phyloP scores from a whole-genome alignment of 192 early-diverging fungal genomes.

The Gigaspora rosea region DNA sequence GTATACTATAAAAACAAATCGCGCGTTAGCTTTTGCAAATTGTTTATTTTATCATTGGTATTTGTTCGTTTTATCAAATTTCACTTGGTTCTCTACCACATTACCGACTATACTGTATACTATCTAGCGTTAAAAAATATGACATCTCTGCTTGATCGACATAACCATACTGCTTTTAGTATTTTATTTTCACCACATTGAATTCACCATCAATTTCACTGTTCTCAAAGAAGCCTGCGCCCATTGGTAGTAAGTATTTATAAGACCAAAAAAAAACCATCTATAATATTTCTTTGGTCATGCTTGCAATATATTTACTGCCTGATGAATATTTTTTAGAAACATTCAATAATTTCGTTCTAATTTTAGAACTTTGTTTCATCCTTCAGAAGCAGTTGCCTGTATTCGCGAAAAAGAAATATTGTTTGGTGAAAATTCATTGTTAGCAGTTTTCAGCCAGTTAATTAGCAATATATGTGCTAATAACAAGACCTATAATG shows the following conservation, averaged over 20 bases:
- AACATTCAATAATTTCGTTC: too few relatives aligned
- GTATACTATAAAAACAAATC: too few relatives aligned
- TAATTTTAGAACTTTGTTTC: too few relatives aligned
- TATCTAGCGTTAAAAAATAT: too few relatives aligned
- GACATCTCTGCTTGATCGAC: too few relatives aligned
- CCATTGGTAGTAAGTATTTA: slow-evolving; percentile 47
- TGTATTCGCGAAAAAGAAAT: slow-evolving; percentile 91
- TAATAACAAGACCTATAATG: slow-evolving; percentile 78
- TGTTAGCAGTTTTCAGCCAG: slow-evolving; percentile 81
- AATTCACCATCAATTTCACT: slow-evolving; percentile 44
- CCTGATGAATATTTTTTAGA: too few relatives aligned
- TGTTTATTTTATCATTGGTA: too few relatives aligned
- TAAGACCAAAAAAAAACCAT: slow-evolving; percentile 32
- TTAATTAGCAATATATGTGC: slow-evolving; percentile 81
- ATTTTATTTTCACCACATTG: slow-evolving; percentile 15
- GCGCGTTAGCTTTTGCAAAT: too few relatives aligned
- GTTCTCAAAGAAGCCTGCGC: slow-evolving; percentile 42
- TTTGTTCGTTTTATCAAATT: too few relatives aligned
- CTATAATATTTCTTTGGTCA: slow-evolving; percentile 39
- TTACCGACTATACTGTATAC: too few relatives aligned
- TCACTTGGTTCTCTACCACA: too few relatives aligned
- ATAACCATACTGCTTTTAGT: too few relatives aligned
- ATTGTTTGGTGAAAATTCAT: slow-evolving; percentile 73
- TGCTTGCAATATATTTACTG: slow-evolving; percentile 3
- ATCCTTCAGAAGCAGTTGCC: slow-evolving; percentile 83